Conservation (phyloP, 768 basidiomycete species). For the Gloeopeniophorella convolvens region DNA sequence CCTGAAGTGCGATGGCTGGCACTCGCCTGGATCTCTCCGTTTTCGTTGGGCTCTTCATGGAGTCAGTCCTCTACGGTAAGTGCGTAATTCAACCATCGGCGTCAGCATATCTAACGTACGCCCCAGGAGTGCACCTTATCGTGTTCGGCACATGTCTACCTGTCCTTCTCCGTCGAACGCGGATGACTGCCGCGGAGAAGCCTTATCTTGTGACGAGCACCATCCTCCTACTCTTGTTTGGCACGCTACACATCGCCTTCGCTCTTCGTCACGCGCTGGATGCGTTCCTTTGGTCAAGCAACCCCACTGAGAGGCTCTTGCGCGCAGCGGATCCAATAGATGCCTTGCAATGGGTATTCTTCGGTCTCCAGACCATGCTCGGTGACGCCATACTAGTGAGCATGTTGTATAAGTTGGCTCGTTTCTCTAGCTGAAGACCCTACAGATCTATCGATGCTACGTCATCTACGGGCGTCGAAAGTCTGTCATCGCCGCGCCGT, state of each 20-base stretch:
- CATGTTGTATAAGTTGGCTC: not conserved
- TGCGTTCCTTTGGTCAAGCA: constrained; percentile 33
- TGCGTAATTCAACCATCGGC: not conserved
- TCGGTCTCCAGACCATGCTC: constrained; percentile 37
- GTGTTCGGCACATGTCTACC: constrained; percentile 27
- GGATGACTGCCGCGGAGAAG: constrained; percentile 22
- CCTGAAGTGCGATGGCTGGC: too few relatives aligned
- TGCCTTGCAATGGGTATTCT: constrained; percentile 37
- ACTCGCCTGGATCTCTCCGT: too few relatives aligned
- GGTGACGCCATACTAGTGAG: constrained; percentile 38
- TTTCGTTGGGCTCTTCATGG: constrained; percentile 18
- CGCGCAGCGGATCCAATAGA: constrained; percentile 35
- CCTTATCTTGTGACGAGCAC: constrained; percentile 34
- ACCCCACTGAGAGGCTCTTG: constrained; percentile 30
- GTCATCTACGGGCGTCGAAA: constrained; percentile 22
- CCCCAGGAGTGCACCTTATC: constrained; percentile 15
- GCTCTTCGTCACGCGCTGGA: constrained; percentile 37
- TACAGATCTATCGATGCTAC: constrained; percentile 24
- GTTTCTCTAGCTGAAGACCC: not conserved
- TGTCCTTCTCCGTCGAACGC: constrained; percentile 28
- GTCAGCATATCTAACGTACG: not conserved
- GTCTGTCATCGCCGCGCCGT: constrained; percentile 16
- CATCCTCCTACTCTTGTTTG: constrained; percentile 35
- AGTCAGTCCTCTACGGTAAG: constrained; percentile 19
- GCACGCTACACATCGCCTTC: constrained; percentile 35